Evolutionary conservation across 306 rosid species (phyloP).

Genomic region (Abrus pulchellus): DNA sequence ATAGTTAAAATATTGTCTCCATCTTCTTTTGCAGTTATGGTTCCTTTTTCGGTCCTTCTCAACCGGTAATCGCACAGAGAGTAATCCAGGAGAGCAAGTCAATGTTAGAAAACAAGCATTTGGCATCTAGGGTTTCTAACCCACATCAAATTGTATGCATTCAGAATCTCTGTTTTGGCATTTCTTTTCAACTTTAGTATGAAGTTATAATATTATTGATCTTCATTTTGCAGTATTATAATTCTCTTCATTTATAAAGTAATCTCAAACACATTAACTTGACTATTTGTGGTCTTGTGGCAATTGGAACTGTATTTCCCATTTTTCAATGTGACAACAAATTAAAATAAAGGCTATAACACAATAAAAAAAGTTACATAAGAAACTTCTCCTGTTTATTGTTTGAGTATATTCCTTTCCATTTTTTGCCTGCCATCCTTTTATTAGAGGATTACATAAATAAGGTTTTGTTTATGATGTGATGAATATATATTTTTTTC

Average conservation of each 20-base stretch:
- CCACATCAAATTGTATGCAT: conserved; percentile 61
- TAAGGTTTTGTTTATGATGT: neutral
- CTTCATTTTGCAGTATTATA: neutral
- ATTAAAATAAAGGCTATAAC: neutral
- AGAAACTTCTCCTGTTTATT: neutral
- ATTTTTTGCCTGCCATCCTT: conserved; percentile 12
- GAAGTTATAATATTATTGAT: conserved; percentile 22
- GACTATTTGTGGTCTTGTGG: conserved; percentile 20
- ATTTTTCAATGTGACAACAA: neutral
- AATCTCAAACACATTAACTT: neutral
- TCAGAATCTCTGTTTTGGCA: conserved; percentile 15
- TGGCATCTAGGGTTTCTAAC: conserved; percentile 60
- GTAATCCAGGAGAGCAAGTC: conserved; percentile 95
- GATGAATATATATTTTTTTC: neutral
- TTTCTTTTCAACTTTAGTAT: neutral
- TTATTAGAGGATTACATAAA: conserved; percentile 5
- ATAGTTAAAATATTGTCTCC: conserved; percentile 35
- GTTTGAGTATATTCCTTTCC: neutral
- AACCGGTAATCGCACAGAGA: conserved; percentile 81
- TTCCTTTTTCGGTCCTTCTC: conserved; percentile 89
- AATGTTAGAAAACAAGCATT: conserved; percentile 72
- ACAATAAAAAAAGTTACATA: neutral
- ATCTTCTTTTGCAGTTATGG: conserved; percentile 72
- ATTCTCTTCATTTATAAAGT: neutral
- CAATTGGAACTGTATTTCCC: conserved; percentile 1